phyloP scores from a whole-genome alignment of 2,329 filamentous ascomycete genomes.

The Colletotrichum euphorbiae region DNA sequence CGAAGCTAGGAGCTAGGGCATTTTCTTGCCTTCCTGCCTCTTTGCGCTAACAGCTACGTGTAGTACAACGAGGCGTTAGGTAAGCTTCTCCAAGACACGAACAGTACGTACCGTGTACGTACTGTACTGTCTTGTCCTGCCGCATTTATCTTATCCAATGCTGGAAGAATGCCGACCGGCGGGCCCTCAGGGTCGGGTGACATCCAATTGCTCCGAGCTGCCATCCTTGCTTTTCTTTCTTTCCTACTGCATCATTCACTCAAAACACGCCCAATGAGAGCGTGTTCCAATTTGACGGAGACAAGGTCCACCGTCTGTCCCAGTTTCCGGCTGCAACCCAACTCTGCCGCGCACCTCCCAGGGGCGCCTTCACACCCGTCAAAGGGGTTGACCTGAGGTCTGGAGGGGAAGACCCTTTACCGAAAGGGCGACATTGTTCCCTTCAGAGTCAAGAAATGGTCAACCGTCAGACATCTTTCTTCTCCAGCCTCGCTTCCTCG shows the following conservation, averaged over 20 bases:
- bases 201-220: slow-evolving; percentile 29
- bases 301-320: slow-evolving; percentile 21
- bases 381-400: slow-evolving; percentile 10
- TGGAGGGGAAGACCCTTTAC: too few species aligned
- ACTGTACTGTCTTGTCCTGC: neutral
- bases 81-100: neutral
- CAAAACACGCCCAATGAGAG: slow-evolving; percentile 12
- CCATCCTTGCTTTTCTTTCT: slow-evolving; percentile 18
- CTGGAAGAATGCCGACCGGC: too few species aligned
- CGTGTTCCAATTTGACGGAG: slow-evolving; percentile 24
- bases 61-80: neutral
- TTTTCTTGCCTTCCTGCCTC: neutral
- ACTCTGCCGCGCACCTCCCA: slow-evolving; percentile 23
- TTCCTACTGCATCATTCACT: slow-evolving; percentile 6
- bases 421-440: neutral
- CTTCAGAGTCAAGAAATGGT: neutral
- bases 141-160: slow-evolving; percentile 1
- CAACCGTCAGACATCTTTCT: neutral
- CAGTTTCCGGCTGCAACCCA: slow-evolving; percentile 27
- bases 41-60: slow-evolving; percentile 19
- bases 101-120: neutral
- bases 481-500: neutral
- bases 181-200: slow-evolving; percentile 4
- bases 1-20: slow-evolving; percentile 5
- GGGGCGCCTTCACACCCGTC: slow-evolving; percentile 16